Base-by-base conservation (phyloP, 805 yeast genomes). In the Candida maris region DNA sequence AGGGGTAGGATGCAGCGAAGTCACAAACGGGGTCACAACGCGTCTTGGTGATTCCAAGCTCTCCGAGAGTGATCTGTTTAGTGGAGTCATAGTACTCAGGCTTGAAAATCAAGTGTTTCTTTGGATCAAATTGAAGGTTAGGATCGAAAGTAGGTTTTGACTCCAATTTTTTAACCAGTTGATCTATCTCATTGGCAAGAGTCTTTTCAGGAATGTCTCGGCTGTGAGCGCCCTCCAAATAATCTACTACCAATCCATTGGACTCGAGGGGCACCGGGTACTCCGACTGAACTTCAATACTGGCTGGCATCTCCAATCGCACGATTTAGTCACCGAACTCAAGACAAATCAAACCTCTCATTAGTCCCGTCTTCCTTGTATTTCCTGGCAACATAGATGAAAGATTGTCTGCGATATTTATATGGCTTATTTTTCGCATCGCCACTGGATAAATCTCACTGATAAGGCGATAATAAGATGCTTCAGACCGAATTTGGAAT, bases 1-100 rank as follows among this genome's bases (percentile, higher is more conserved):
- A 77, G 3, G 83, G 79, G 39, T 68, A 77, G 30, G 72, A 62
- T 15, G 76, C 80, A 5, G 48, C 71, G 41, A 64, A 52, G 15
- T 64, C 61, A 12, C 57, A 49, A 17, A 62, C 46, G 9, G 63
- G 56, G 12, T 46, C 39, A 7, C 48, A 43, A 29, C 59, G 56
- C 9, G 61, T 56, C 40, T 56, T 59, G 25, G 44, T 46, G 38
- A 66, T 63, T 8, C 57, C 54, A 41, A 66, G 51, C 13, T 64
- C 71, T 15, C 45, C 47, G 46, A 65, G 49, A 3, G 71, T 66
- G 25, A 60, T 50, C 34, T 52, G 54, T 42, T 65, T 57, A 13
- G 69, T 66, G 25, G 51, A 54, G 20, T 61, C 52, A 36, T 50
- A 65, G 42, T 54, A 50, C 30, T 64, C 66, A 23, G 57, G 58